Evolutionary conservation across 371 early-diverging fungal genomes (phyloP).

Genomic region (Circinella minor): DNA sequence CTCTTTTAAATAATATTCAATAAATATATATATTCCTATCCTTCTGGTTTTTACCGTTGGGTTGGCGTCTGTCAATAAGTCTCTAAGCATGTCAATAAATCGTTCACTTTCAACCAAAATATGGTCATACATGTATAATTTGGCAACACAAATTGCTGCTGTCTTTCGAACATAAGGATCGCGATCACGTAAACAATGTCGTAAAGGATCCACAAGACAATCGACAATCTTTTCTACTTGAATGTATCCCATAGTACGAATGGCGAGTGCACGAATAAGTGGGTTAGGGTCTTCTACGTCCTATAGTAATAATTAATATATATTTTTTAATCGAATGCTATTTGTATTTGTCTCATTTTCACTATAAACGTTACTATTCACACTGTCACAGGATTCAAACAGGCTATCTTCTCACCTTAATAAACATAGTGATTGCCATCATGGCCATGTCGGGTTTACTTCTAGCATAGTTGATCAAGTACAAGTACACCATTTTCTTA

Average conservation of each 20-base stretch:
- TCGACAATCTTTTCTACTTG: conserved; percentile 95
- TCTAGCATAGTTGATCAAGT: conserved; percentile 93
- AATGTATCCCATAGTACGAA: conserved; percentile 96
- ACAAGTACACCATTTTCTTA: conserved; percentile 95
- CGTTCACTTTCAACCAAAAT: conserved; percentile 41
- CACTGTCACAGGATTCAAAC: too few relatives aligned
- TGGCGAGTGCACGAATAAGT: conserved; percentile 94
- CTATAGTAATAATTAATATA: conserved; percentile 40
- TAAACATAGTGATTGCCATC: conserved; percentile 96
- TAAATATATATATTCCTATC: too few relatives aligned
- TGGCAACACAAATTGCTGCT: conserved; percentile 82
- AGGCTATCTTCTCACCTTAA: conserved; percentile 65
- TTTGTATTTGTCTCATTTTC: not conserved
- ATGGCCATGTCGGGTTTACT: conserved; percentile 97
- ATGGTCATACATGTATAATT: conserved; percentile 65
- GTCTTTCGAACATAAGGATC: conserved; percentile 81
- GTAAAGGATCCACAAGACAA: conserved; percentile 81
- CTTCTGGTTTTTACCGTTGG: conserved; percentile 70
- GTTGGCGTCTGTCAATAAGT: conserved; percentile 90
- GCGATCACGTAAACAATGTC: conserved; percentile 77
- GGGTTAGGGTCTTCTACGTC: conserved; percentile 95
- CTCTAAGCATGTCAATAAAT: conserved; percentile 85
- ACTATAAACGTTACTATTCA: not conserved
- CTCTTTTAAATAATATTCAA: too few relatives aligned
- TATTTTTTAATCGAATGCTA: too few relatives aligned